Evolutionary conservation across 108 stramenopile genomes (phyloP), one percentile per base, ranked within the genome.

Genomic region (Conticribra guillardii): DNA sequence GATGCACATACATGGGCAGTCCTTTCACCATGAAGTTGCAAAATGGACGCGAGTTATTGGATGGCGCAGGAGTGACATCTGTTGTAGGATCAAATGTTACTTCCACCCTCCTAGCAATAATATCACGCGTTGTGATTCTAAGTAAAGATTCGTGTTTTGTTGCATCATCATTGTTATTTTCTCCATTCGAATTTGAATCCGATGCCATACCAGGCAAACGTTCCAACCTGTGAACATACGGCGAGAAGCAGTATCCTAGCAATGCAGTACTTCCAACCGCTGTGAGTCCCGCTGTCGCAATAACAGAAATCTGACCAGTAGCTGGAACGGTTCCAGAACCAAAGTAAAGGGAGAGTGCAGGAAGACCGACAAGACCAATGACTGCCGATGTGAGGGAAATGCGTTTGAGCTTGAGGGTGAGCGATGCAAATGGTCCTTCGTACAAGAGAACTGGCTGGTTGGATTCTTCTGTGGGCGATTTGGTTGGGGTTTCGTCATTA

Each of bases 171-270:
- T 29, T 56, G 22, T 22, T 18, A n/a, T 11, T 49, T 26, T 9
- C 41, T 30, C 15, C 54, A 16, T 14, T 48, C 4, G 30, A 17
- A 0, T 1, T 46, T 24, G 29, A 33, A 31, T 65, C 30, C 4
- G 21, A 16, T 16, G 29, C 48, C 48, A 32, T 22, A 41, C 5
- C 5, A 41, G 70, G 65, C 18, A 90, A 33, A 46, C 69, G 47
- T 44, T 91, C 86, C 27, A 94, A 50, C 1, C 56, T 80, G 48
- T 89, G 85, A 17, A 92, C 86, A 65, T 96, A 96, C 11, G 94
- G 90, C 0, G 82, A 76, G 69, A 93, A 91, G 23, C 92, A 91
- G 77, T 88, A 96, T 23, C 89, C 89, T n/a, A 96, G 54, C 1
- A 89, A 68, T 0, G 69, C 54, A 0, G 94, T 96, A 23, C 81